Conservation (phyloP, 2,329 filamentous ascomycete genomes). For the Aspergillus sp. region DNA sequence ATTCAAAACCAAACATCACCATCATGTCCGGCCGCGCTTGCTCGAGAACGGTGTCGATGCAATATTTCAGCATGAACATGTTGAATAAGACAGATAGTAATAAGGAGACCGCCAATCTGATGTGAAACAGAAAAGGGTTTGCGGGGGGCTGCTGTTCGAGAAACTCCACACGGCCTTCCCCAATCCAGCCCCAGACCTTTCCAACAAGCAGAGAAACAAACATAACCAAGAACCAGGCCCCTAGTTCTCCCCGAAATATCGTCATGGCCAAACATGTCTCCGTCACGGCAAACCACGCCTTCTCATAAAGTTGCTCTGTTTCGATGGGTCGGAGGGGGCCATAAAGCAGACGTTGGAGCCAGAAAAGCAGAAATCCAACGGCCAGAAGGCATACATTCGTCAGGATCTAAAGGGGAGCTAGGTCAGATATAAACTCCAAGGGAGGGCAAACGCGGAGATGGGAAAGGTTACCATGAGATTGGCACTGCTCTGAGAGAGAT, state of each 20-base stretch:
- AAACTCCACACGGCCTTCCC: conserved; percentile 88
- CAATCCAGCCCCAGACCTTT: conserved; percentile 99
- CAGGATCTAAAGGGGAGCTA: conserved; percentile 63
- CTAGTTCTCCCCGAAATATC: conserved; percentile 92
- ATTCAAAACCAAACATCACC: conserved; percentile 99
- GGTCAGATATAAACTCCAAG: not conserved
- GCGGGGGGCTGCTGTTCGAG: conserved; percentile 92
- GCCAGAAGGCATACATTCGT: conserved; percentile 85
- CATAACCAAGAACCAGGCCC: conserved; percentile 94
- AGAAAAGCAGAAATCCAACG: conserved; percentile 78
- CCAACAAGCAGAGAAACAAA: conserved; percentile 89
- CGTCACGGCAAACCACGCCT: conserved; percentile 96
- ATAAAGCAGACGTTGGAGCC: conserved; percentile 85
- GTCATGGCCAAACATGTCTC: conserved; percentile 98
- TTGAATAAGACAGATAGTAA: conserved; percentile 78
- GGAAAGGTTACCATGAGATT: conserved; percentile 71
- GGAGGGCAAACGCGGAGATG: not conserved
- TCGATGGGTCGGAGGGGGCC: conserved; percentile 89
- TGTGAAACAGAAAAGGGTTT: conserved; percentile 85
- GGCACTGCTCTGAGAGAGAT: conserved; percentile 93
- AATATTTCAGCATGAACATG: conserved; percentile 75
- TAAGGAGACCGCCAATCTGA: conserved; percentile 75
- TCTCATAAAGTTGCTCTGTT: conserved; percentile 95
- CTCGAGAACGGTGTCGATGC: conserved; percentile 76
- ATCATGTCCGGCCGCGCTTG: conserved; percentile 96